Evolutionary conservation across 169 alveolate genomes (phyloP), one percentile per base, ranked within the genome.

Genomic region (Babesia ovata): DNA sequence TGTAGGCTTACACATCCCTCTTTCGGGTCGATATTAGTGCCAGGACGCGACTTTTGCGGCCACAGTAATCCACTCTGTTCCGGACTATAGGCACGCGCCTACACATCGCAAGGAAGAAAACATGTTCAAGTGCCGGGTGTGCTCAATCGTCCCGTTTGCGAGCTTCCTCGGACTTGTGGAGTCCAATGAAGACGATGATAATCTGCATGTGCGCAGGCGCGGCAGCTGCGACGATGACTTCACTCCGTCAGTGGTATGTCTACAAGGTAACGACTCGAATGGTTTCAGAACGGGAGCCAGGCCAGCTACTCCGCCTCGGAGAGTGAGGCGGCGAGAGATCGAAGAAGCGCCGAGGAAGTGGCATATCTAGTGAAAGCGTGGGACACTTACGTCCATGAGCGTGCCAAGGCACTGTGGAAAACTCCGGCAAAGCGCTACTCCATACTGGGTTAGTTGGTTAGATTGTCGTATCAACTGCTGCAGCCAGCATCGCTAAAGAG

Each of bases 301-400:
- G 62, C 52, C 58, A 74, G 28, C 12, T 59, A 46, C 39, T 61
- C 86, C 69, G 60, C 79, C 57, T 36, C 76, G 48, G 67, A 82
- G 45, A 29, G 65, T 4, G 92, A 82, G 14, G 94, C 81, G 29
- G 75, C 60, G 65, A 71, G 75, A 50, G 93, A 86, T 70, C 92
- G 86, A 48, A 88, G 98, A 28, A 86, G 94, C 56, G 91, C 96
- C 6, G 96, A 94, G 62, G 98, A 94, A 75, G 86, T 93, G 13
- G 86, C 90, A 16, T 91, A 90, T 63, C 75, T 92, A 36, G 91
- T 93, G 54, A 86, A 94, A 74, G 92, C 96, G 7, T 94, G 97
- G 97, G 97, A 93, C 36, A 91, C 93, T 60, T 94, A 93, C 70
- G 95, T 93, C n/a, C 98, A 94, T 63, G 96, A 96, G 36, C 76